These are phyloP conservation scores for Ramularia collo-cygni DNA, from an alignment of 2,329 filamentous ascomycete genomes.

Conservation along the genomic window DNA sequence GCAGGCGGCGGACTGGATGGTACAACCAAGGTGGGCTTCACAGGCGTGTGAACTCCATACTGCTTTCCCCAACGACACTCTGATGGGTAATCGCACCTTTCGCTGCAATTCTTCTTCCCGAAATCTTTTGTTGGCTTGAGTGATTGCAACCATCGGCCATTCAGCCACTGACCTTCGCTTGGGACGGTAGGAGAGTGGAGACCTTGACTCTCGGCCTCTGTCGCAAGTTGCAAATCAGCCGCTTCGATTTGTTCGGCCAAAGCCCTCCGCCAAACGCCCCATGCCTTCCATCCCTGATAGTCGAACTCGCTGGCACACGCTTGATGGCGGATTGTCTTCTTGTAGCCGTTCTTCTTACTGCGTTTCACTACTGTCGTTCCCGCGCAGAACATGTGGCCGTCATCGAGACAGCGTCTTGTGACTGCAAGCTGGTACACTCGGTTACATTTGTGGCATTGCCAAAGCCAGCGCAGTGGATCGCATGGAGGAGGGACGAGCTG, in stretches of 20 bases:
- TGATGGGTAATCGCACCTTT: constrained; percentile 39
- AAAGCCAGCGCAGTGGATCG: constrained; percentile 42
- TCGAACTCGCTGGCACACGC: constrained; percentile 48
- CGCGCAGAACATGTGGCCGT: constrained; percentile 49
- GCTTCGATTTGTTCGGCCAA: constrained; percentile 19
- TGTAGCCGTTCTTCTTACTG: constrained; percentile 26
- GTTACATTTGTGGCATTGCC: constrained; percentile 48
- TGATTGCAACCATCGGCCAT: constrained; percentile 9
- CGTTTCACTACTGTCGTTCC: constrained; percentile 36
- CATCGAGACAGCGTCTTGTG: constrained; percentile 47
- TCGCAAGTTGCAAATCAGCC: constrained; percentile 18
- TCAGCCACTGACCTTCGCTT: constrained; percentile 17
- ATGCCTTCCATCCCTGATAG: constrained; percentile 45
- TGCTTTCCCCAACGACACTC: constrained; percentile 39
- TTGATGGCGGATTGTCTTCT: constrained; percentile 28
- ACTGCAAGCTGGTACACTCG: constrained; percentile 42
- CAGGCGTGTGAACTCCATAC: constrained; percentile 22
- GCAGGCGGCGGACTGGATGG: constrained; percentile 2
- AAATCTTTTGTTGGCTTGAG: constrained; percentile 1
- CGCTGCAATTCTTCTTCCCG: constrained; percentile 37
- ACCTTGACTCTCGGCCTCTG: constrained; percentile 5
- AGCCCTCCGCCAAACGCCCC: constrained; percentile 38
- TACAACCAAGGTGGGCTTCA: constrained; percentile 3
- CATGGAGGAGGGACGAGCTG: constrained; percentile 21
- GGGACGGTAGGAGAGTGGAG: neutral